These are phyloP conservation scores for Pulveroboletus ravenelii DNA, from an alignment of 768 basidiomycete species.

Conservation along the genomic window DNA sequence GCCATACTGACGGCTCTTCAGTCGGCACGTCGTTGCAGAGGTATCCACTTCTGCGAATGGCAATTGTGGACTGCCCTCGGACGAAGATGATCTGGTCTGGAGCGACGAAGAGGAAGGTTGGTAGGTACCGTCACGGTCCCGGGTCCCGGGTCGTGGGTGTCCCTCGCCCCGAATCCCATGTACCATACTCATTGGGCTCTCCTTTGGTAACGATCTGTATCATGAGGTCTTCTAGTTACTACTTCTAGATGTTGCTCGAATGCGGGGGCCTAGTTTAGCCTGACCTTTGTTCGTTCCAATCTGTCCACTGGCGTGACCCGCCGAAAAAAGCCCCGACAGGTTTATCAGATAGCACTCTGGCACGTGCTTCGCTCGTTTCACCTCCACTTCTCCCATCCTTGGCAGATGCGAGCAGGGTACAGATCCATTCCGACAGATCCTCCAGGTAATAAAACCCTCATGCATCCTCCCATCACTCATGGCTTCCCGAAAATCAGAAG, in stretches of 20 bases:
- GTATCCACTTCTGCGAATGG: conserved; percentile 24
- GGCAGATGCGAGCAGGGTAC: conserved; percentile 17
- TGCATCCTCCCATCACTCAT: neutral
- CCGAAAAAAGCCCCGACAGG: too few species aligned
- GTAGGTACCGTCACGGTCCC: neutral
- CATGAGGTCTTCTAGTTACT: neutral
- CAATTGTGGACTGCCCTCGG: conserved; percentile 45
- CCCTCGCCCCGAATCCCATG: too few species aligned
- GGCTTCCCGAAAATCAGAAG: neutral
- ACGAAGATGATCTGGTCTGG: conserved; percentile 51
- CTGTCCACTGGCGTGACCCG: too few species aligned
- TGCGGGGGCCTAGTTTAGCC: too few species aligned
- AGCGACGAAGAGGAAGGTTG: conserved; percentile 43
- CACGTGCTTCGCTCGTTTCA: neutral
- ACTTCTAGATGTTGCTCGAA: too few species aligned
- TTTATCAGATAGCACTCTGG: conserved; percentile 16
- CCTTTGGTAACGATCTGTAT: neutral
- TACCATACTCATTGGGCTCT: too few species aligned
- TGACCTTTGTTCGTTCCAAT: too few species aligned
- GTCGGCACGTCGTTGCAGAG: conserved; percentile 26
- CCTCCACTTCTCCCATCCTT: neutral
- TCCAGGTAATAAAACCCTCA: conserved; percentile 8
- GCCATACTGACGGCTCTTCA: neutral
- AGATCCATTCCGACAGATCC: conserved; percentile 11
- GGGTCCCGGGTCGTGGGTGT: neutral